Evolutionary conservation across 164 flowering plant species (phyloP).

Genomic region (Brasenia schreberi): DNA sequence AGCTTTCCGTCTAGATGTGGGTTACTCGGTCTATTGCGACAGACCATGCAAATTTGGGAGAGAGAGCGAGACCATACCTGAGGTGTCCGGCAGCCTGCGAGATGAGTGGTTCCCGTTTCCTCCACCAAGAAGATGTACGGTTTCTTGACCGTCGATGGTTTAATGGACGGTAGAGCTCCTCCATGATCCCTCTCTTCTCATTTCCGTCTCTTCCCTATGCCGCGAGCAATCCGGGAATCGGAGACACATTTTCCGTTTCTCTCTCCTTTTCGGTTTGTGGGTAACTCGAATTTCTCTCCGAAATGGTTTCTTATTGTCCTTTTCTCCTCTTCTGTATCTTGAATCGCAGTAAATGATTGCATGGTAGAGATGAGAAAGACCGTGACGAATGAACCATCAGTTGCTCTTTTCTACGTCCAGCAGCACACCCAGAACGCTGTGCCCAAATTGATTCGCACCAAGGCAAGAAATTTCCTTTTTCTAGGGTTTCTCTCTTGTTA

Average conservation of each 20-base stretch:
- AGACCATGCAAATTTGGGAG: too few species aligned
- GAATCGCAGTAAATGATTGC: slow-evolving; percentile 27
- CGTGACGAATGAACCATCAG: slow-evolving; percentile 88
- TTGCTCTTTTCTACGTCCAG: slow-evolving; percentile 82
- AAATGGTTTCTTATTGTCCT: background rate
- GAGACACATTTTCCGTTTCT: background rate
- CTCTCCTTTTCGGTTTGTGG: background rate
- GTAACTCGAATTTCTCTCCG: background rate
- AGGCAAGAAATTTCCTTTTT: slow-evolving; percentile 5
- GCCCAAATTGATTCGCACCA: slow-evolving; percentile 48
- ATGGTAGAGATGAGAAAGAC: slow-evolving; percentile 74
- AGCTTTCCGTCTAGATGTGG: too few species aligned
- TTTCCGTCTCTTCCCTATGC: background rate
- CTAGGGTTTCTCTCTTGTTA: too few species aligned
- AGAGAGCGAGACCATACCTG: too few species aligned
- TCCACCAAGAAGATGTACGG: background rate
- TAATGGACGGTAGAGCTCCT: slow-evolving; percentile 16
- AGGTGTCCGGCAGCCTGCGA: background rate
- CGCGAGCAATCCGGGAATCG: background rate
- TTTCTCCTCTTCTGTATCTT: background rate
- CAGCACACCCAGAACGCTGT: slow-evolving; percentile 70
- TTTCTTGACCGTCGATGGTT: slow-evolving; percentile 24
- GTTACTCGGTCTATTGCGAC: too few species aligned
- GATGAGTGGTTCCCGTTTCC: background rate
- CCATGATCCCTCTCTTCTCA: background rate